Percentiles rank a stretch among this genome's conserved stretches.
phyloP scores from a whole-genome alignment of 2,329 filamentous ascomycete species.

The Ceratocystis eucalypticola region DNA sequence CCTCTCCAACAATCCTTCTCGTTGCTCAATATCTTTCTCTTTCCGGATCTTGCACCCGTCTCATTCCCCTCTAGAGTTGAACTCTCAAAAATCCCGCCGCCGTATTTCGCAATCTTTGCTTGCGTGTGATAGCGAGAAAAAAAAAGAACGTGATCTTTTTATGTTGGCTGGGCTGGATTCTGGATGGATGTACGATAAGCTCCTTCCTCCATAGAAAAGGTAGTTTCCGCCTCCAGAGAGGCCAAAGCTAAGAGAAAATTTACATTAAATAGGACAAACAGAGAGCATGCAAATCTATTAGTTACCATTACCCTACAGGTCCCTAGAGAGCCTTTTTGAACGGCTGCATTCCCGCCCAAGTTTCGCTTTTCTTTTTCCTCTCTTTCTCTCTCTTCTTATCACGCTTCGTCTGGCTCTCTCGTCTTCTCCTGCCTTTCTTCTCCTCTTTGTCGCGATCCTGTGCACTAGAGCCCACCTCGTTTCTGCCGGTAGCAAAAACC shows the following conservation, averaged over 20 bases:
- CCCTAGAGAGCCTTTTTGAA: not conserved
- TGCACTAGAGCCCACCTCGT: no score
- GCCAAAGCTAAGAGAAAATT: not conserved
- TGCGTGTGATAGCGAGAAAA: not conserved
- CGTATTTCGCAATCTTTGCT: not conserved
- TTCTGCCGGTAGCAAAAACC: no score
- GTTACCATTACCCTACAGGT: not conserved
- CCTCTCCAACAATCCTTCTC: not conserved
- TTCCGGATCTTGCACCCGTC: not conserved
- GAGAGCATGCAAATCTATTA: not conserved
- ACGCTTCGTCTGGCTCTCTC: conserved; percentile 7
- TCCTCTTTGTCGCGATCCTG: no score
- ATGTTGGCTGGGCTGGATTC: not conserved
- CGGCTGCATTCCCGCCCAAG: not conserved
- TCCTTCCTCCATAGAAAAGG: not conserved
- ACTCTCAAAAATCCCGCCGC: not conserved
- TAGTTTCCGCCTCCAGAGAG: not conserved
- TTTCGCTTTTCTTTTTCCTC: not conserved
- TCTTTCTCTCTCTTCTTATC: not conserved
- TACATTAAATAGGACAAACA: not conserved
- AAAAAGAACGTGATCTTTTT: not conserved
- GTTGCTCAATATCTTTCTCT: not conserved
- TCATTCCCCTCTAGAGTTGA: no score
- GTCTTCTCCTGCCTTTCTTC: not conserved
- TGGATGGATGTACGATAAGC: not conserved